phyloP scores from a whole-genome alignment of 1,284 basidiomycete genomes.

The Microbotryum violaceum region DNA sequence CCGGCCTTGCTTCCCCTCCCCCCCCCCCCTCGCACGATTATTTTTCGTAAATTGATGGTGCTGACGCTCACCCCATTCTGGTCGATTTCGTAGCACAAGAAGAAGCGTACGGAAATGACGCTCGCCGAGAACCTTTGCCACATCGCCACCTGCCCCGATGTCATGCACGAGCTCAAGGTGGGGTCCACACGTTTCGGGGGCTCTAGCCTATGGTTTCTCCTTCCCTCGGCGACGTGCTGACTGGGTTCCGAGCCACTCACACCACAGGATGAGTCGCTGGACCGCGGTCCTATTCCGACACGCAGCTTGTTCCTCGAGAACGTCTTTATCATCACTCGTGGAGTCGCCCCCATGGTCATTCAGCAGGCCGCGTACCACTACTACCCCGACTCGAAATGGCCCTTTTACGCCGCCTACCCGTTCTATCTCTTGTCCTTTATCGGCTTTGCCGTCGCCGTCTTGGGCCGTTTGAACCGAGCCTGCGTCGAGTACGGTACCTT shows the following conservation, averaged over 20 bases:
- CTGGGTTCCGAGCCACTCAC: too few species aligned
- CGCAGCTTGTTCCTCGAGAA: slow-evolving; percentile 12
- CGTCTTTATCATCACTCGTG: slow-evolving; percentile 12
- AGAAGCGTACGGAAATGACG: slow-evolving; percentile 9
- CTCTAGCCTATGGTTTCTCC: too few species aligned
- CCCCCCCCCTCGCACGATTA: neutral
- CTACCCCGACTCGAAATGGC: slow-evolving; percentile 16
- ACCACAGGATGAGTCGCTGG: slow-evolving; percentile 6
- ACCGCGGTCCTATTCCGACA: slow-evolving; percentile 13
- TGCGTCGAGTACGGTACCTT: slow-evolving; percentile 7
- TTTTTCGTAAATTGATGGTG: neutral
- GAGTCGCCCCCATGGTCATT: slow-evolving; percentile 7
- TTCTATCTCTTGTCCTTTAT: slow-evolving; percentile 11
- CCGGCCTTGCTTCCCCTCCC: neutral
- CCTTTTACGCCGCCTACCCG: slow-evolving; percentile 11
- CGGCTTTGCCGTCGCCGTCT: slow-evolving; percentile 7
- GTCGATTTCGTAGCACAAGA: slow-evolving; percentile 4
- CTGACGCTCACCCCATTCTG: neutral
- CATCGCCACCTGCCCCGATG: slow-evolving; percentile 13
- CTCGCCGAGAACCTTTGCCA: slow-evolving; percentile 16
- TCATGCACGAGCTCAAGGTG: slow-evolving; percentile 17
- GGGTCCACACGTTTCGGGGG: too few species aligned
- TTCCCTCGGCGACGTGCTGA: too few species aligned
- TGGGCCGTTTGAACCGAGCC: slow-evolving; percentile 7
- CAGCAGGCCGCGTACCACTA: slow-evolving; percentile 2